Conservation (phyloP, 179 eudicot genomes). For the Beta corolliflora region DNA sequence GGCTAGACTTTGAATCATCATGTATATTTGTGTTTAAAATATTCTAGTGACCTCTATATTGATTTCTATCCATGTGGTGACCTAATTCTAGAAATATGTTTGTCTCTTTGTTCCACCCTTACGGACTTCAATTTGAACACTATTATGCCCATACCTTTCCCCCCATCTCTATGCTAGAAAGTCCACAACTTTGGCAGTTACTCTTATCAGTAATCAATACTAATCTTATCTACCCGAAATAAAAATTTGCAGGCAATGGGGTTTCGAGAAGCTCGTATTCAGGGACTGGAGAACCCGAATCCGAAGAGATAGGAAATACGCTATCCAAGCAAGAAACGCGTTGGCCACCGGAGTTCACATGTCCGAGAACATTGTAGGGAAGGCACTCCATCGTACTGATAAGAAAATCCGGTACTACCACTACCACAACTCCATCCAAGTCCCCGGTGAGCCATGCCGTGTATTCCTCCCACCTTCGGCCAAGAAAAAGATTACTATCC, state of each 20-base stretch:
- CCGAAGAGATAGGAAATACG: slow-evolving; percentile 59
- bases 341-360: slow-evolving; percentile 65
- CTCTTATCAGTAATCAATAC: background rate
- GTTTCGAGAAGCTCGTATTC: slow-evolving; percentile 63
- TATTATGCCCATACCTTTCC: slow-evolving; percentile 4
- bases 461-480: slow-evolving; percentile 45
- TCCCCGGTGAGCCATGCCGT: slow-evolving; percentile 48
- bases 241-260: slow-evolving; percentile 50
- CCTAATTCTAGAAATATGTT: slow-evolving; percentile 8
- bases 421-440: slow-evolving; percentile 60
- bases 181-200: background rate
- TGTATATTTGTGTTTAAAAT: background rate
- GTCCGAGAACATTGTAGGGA: slow-evolving; percentile 58
- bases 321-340: slow-evolving; percentile 58
- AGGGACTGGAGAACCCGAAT: slow-evolving; percentile 51
- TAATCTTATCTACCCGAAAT: background rate
- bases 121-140: background rate
- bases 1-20: background rate
- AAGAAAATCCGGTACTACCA: slow-evolving; percentile 56
- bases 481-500: slow-evolving; percentile 31
- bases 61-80: slow-evolving; percentile 4
- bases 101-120: background rate
- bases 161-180: background rate
- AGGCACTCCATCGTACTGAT: slow-evolving; percentile 51
- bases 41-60: background rate